Percentiles rank a stretch among this genome's conserved stretches.
Conservation (phyloP, 495 filamentous ascomycete genomes). For the Neurospora sp. region DNA sequence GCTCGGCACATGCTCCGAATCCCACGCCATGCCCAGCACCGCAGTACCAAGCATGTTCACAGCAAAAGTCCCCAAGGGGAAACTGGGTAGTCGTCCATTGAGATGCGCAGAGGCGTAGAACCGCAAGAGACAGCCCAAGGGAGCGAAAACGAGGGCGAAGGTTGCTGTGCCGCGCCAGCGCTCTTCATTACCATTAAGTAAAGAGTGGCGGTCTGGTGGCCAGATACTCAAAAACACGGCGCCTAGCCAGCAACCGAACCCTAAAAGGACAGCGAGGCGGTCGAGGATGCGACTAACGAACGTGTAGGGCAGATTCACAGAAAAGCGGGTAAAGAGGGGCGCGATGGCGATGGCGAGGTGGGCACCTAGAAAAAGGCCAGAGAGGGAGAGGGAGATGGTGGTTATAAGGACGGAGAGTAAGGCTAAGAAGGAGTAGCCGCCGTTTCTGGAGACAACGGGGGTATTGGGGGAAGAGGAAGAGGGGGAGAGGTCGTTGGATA, state of each 20-base stretch:
- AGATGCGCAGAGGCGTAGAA: conserved; percentile 61
- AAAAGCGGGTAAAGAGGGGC: conserved; percentile 19
- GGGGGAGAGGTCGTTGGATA: conserved; percentile 57
- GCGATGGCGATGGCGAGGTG: conserved; percentile 64
- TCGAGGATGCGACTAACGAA: conserved; percentile 55
- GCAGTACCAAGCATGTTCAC: conserved; percentile 73
- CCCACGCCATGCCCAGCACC: conserved; percentile 55
- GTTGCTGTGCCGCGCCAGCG: conserved; percentile 65
- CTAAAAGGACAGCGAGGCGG: conserved; percentile 49
- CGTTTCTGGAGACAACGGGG: conserved; percentile 43
- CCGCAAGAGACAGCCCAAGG: conserved; percentile 64
- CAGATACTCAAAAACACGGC: conserved; percentile 64
- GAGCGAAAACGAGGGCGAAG: conserved; percentile 79
- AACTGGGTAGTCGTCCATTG: conserved; percentile 55
- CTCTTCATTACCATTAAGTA: conserved; percentile 8
- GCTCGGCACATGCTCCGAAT: conserved; percentile 53
- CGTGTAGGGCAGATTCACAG: conserved; percentile 47
- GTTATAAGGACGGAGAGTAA: conserved; percentile 57
- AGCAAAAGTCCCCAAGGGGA: conserved; percentile 82
- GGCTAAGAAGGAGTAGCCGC: conserved; percentile 76
- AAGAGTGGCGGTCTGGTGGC: conserved; percentile 52
- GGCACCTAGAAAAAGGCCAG: conserved; percentile 60
- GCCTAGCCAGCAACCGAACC: conserved; percentile 67
- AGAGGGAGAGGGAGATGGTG: conserved; percentile 58
- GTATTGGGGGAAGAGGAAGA: conserved; percentile 11